These are phyloP conservation scores for Secale cereale DNA, from an alignment of 176 grass and related monocot species.

Conservation along the genomic window DNA sequence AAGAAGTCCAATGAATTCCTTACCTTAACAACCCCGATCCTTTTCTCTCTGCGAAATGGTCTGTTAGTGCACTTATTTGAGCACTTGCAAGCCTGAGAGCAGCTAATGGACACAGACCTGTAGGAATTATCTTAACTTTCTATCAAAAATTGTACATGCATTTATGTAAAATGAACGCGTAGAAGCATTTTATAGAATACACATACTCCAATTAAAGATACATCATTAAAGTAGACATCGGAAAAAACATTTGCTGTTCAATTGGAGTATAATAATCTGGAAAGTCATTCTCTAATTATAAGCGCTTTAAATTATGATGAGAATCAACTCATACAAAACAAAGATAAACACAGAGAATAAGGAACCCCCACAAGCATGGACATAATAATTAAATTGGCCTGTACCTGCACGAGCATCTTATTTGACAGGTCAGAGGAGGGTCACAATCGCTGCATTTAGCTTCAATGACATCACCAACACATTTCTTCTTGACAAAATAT, in stretches of 20 bases:
- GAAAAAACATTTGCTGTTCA: not conserved
- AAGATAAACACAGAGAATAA: not conserved
- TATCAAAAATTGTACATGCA: not conserved
- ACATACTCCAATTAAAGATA: not conserved
- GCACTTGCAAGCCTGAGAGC: slow-evolving; percentile 72
- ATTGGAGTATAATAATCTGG: not conserved
- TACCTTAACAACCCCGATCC: slow-evolving; percentile 78
- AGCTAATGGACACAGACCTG: slow-evolving; percentile 75
- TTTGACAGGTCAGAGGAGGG: slow-evolving; percentile 61
- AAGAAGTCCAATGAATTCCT: not conserved
- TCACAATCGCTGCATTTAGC: slow-evolving; percentile 63
- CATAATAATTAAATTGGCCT: not conserved
- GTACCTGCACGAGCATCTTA: slow-evolving; percentile 86
- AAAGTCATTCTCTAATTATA: not conserved
- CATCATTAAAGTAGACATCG: not conserved
- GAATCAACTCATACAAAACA: not conserved
- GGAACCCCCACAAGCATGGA: not conserved
- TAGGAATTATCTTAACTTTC: slow-evolving; percentile 6
- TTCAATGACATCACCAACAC: slow-evolving; percentile 36
- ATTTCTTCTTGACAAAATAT: slow-evolving; percentile 83
- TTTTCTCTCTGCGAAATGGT: slow-evolving; percentile 78
- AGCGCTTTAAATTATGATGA: not conserved
- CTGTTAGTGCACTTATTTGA: slow-evolving; percentile 77
- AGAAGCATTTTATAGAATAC: slow-evolving; percentile 1
- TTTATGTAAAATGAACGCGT: not conserved